Evolutionary conservation across 139 green algal species (phyloP).

Genomic region (Closterium sp.): DNA sequence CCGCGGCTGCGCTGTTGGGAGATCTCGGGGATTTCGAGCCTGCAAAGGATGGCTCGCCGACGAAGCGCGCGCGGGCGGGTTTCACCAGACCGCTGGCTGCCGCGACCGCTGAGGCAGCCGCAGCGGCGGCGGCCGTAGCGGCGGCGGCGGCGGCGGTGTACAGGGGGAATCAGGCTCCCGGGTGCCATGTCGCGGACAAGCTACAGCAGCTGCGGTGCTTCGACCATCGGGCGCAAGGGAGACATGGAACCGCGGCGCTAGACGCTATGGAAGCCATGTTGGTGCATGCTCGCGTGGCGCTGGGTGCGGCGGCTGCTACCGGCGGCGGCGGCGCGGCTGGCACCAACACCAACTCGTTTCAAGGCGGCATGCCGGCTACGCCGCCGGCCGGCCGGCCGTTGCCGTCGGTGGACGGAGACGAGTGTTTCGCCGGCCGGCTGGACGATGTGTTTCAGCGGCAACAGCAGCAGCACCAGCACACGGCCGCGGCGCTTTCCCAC

Average conservation of each 20-base stretch:
- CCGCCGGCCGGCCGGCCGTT: neutral
- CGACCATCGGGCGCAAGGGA: neutral
- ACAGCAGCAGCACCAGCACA: neutral
- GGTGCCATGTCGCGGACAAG: neutral
- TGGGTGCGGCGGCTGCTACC: neutral
- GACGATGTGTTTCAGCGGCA: neutral
- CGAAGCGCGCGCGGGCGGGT: neutral
- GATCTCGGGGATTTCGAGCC: neutral
- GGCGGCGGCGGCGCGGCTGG: too few species aligned
- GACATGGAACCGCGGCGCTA: neutral
- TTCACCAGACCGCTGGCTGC: neutral
- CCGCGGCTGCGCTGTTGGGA: neutral
- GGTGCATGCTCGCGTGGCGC: neutral
- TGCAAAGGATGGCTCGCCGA: neutral
- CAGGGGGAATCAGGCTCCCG: neutral
- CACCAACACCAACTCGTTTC: neutral
- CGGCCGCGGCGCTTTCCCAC: neutral
- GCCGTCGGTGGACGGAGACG: neutral
- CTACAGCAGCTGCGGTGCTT: neutral
- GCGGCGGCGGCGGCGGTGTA: neutral
- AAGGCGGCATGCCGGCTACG: neutral
- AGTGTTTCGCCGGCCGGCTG: neutral
- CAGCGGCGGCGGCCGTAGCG: neutral
- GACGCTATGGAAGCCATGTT: neutral
- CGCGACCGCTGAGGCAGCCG: neutral